Conservation (phyloP, 331 rosid species). For the Telfairia occidentalis region DNA sequence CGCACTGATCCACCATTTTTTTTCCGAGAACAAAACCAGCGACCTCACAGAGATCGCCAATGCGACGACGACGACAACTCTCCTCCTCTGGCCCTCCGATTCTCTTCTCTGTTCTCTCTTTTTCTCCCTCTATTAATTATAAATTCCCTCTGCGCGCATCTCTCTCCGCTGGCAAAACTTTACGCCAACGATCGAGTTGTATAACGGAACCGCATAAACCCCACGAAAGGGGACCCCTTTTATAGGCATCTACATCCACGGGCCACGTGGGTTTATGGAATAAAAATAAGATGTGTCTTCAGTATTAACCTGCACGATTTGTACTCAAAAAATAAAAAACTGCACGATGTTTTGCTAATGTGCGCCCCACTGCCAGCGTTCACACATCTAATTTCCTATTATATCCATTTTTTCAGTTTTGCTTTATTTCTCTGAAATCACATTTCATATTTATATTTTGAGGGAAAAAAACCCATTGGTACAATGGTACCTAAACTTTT, state of each 20-base stretch:
- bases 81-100: not conserved
- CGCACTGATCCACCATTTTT: constrained; percentile 42
- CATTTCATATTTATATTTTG: not conserved
- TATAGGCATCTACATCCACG: not conserved
- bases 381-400: not conserved
- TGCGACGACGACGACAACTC: constrained; percentile 18
- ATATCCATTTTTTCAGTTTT: not conserved
- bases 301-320: not conserved
- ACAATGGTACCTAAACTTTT: too few relatives aligned
- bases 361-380: not conserved
- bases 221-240: not conserved
- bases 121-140: not conserved
- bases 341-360: not conserved
- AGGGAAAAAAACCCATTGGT: too few relatives aligned
- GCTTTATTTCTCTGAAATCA: not conserved
- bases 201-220: not conserved
- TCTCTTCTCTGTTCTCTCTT: not conserved
- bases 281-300: not conserved
- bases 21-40: constrained; percentile 15
- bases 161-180: constrained; percentile 1
- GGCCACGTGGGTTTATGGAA: not conserved
- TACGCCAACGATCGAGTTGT: not conserved
- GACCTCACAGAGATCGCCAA: constrained; percentile 17
- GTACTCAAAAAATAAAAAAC: too few relatives aligned
- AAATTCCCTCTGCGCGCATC: not conserved